These are phyloP conservation scores for Triadica sebifera DNA, from an alignment of 345 rosid genomes.

Conservation along the genomic window DNA sequence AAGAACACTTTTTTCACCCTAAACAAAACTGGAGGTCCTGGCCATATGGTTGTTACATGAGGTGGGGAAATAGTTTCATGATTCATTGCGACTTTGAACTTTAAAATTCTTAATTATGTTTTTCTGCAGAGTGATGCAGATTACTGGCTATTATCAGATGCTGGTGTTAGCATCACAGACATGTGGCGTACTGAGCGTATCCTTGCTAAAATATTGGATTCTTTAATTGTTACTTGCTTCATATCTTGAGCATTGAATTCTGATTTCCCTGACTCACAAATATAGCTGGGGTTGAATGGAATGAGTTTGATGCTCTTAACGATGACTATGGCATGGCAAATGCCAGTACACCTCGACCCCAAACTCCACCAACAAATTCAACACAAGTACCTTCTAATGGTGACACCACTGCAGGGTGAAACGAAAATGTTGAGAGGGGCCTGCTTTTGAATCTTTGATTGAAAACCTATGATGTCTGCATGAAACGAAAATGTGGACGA, in stretches of 20 bases:
- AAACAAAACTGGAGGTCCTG: not conserved
- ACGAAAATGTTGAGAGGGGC: not conserved
- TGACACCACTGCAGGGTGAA: conserved; percentile 33
- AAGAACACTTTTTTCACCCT: not conserved
- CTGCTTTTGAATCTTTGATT: conserved; percentile 2
- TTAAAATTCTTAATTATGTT: not conserved
- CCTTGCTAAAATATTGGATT: conserved; percentile 30
- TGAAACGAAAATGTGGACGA: conserved; percentile 18
- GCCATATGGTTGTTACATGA: not conserved
- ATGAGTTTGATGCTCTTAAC: conserved; percentile 39
- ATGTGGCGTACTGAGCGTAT: conserved; percentile 85
- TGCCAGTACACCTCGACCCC: conserved; percentile 46
- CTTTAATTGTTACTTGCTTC: not conserved
- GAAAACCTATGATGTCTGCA: conserved; percentile 9
- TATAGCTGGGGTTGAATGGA: conserved; percentile 59
- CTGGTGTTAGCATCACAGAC: conserved; percentile 83
- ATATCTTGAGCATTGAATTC: not conserved
- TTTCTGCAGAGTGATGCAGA: conserved; percentile 70
- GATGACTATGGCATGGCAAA: conserved; percentile 40
- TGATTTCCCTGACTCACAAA: conserved; percentile 32
- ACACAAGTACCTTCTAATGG: conserved; percentile 39
- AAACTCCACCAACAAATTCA: conserved; percentile 52
- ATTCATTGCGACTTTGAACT: not conserved
- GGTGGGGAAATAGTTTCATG: not conserved
- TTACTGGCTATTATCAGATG: conserved; percentile 94